Evolutionary conservation across 306 rosid species (phyloP).

Genomic region (Pyrus pyrifolia): DNA sequence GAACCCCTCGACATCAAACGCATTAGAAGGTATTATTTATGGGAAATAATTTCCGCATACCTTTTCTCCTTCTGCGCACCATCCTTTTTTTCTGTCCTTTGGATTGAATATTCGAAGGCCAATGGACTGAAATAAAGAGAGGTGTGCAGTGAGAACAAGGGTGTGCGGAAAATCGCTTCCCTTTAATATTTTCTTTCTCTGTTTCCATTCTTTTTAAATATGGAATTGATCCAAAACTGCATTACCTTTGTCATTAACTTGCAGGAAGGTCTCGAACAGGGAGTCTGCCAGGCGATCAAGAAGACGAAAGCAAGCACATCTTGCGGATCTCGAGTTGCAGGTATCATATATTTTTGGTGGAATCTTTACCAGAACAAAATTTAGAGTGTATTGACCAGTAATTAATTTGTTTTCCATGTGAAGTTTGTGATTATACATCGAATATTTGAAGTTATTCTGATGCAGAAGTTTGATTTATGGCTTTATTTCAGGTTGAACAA

Average conservation of each 20-base stretch:
- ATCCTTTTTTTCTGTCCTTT: neutral
- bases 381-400: neutral
- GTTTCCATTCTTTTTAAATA: neutral
- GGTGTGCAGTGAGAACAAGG: too few relatives aligned
- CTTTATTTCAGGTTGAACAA: conserved; percentile 48
- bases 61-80: neutral
- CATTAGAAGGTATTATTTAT: conserved; percentile 50
- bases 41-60: neutral
- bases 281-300: conserved; percentile 88
- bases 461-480: neutral
- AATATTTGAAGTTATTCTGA: neutral
- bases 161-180: too few relatives aligned
- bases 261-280: conserved; percentile 74
- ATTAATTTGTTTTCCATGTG: neutral
- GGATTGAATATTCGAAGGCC: too few relatives aligned
- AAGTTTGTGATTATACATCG: neutral
- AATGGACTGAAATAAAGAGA: neutral
- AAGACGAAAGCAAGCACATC: conserved; percentile 67
- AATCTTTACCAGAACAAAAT: neutral
- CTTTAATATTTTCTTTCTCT: neutral
- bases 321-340: conserved; percentile 67
- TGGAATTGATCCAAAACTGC: neutral
- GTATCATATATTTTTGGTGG: conserved; percentile 23
- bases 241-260: conserved; percentile 5
- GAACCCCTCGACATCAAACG: conserved; percentile 46